Evolutionary conservation across 345 rosid species (phyloP), one percentile per base, ranked within the genome.

Genomic region (Rhodamnia rubescens): DNA sequence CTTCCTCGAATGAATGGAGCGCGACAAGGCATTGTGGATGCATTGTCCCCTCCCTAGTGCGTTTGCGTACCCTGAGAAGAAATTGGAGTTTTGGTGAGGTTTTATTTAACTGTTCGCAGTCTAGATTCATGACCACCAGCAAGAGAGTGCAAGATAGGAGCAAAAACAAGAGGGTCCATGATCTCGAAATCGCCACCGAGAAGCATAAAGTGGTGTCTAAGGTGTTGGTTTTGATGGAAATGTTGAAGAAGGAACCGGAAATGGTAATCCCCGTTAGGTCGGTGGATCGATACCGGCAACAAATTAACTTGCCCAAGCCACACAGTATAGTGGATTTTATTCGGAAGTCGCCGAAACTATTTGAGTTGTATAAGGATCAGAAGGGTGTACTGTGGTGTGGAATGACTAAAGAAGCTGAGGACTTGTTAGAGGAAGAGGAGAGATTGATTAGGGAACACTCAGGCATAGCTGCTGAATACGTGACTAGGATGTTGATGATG

Each of bases 121-220:
- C 74, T 51, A 92, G 95, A 91, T 85, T 85, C n/a, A 96, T 95
- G 98, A 94, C 98, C 1, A 90, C 90, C 8, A 91, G 95, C 84
- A 95, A 91, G 87, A 95, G 96, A 54, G 96, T 96, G 82, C 96
- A 93, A 88, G 96, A 96, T 83, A 90, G 99, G 40, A 94, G 97
- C 89, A 89, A 83, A 87, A 89, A 84, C 80, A 96, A 95, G 89
- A 89, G 98, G 86, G 89, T 96, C 84, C 93, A 88, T 2, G 92
- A 90, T 88, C 97, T 96, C 49, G 97, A 96, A 87, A 88, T 96
- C 75, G 98, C 86, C 0, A 90, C 93, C 0, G 94, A 93, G 90
- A 92, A 93, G 90, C 92, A 92, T 93, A 95, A 93, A 86, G 89
- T 92, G 83, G 90, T 87, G 54, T 91, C 96, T 0, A 94, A 92